Evolutionary conservation across 2,329 filamentous ascomycete species (phyloP).

Genomic region (Arthroderma sp.): DNA sequence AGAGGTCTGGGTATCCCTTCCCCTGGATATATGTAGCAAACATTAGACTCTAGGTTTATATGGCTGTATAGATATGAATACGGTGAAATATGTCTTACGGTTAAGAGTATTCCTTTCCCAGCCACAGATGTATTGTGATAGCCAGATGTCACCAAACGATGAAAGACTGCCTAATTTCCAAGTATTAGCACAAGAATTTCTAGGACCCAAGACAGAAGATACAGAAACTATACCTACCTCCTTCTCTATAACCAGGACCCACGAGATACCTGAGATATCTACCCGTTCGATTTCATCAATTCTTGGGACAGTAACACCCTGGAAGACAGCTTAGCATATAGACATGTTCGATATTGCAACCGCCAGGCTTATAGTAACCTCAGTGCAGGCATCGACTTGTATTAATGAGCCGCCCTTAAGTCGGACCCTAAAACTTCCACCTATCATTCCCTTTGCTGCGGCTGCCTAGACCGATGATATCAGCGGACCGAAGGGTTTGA

Average conservation of each 20-base stretch:
- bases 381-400: slow-evolving; percentile 29
- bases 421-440: slow-evolving; percentile 24
- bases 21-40: slow-evolving; percentile 31
- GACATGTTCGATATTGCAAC: not conserved
- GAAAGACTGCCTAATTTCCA: slow-evolving; percentile 45
- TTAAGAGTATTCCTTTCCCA: slow-evolving; percentile 43
- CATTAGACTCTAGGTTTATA: not conserved
- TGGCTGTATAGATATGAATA: not conserved
- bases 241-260: slow-evolving; percentile 53
- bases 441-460: slow-evolving; percentile 34
- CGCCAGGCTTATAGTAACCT: slow-evolving; percentile 18
- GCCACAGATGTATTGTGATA: slow-evolving; percentile 35
- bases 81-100: slow-evolving; percentile 30
- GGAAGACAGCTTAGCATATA: slow-evolving; percentile 18
- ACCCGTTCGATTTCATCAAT: slow-evolving; percentile 35
- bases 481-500: not conserved
- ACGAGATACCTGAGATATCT: slow-evolving; percentile 37
- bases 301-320: slow-evolving; percentile 45
- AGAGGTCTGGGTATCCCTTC: slow-evolving; percentile 54
- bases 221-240: slow-evolving; percentile 38
- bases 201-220: not conserved
- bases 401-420: slow-evolving; percentile 19
- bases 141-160: slow-evolving; percentile 39
- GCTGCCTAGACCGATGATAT: slow-evolving; percentile 25
- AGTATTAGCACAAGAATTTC: not conserved